Evolutionary conservation across 192 early-diverging fungal genomes (phyloP).

Genomic region (Ramicandelaber brevisporus): DNA sequence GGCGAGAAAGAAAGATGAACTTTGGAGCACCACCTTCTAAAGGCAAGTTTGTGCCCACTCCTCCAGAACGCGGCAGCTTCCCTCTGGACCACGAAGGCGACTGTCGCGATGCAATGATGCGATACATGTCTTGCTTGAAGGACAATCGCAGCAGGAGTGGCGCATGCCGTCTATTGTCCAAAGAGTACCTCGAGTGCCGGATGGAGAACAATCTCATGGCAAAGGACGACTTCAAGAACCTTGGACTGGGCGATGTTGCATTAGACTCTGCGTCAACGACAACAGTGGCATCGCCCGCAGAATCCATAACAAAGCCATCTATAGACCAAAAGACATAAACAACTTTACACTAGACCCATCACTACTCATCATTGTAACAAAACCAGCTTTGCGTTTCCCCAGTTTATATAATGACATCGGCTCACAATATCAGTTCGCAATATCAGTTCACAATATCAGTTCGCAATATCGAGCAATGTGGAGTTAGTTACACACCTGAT

Average conservation of each 20-base stretch:
- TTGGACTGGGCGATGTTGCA: slow-evolving; percentile 42
- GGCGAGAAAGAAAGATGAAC: slow-evolving; percentile 41
- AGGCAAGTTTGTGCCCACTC: slow-evolving; percentile 28
- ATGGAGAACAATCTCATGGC: slow-evolving; percentile 77
- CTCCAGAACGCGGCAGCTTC: slow-evolving; percentile 75
- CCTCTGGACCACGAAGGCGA: slow-evolving; percentile 73
- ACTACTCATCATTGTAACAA: too few relatives aligned
- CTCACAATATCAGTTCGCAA: too few relatives aligned
- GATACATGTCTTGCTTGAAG: slow-evolving; percentile 57
- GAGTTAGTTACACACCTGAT: too few relatives aligned
- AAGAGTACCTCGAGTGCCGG: slow-evolving; percentile 63
- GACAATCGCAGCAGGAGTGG: slow-evolving; percentile 38
- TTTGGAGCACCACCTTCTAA: slow-evolving; percentile 50
- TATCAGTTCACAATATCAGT: too few relatives aligned
- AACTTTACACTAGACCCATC: too few relatives aligned
- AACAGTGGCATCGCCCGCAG: too few relatives aligned
- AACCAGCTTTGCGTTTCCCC: too few relatives aligned
- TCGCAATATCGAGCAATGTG: too few relatives aligned
- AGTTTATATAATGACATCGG: too few relatives aligned
- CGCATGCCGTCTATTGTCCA: slow-evolving; percentile 42
- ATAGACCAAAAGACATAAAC: too few relatives aligned
- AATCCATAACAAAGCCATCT: too few relatives aligned
- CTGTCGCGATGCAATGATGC: slow-evolving; percentile 52
- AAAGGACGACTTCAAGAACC: slow-evolving; percentile 31
- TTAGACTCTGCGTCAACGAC: too few relatives aligned